Conservation (phyloP, 1,139 yeast species). For the Arxiozyma heterogenica region DNA sequence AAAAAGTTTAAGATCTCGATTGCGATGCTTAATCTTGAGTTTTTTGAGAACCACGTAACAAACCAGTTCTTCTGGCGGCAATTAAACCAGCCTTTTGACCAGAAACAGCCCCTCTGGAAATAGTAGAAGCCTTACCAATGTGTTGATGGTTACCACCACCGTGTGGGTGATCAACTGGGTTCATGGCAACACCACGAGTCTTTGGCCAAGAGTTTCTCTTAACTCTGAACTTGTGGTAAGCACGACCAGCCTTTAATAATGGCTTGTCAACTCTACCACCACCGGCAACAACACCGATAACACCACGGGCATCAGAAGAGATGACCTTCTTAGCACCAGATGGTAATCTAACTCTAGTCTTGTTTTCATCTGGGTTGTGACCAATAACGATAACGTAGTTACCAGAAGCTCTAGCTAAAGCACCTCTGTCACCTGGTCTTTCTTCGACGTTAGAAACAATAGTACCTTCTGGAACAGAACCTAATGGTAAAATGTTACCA, state of each 20-base stretch:
- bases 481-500: constrained; percentile 96
- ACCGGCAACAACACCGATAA: constrained; percentile 98
- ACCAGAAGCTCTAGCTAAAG: constrained; percentile 98
- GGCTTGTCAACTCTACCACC: constrained; percentile 99
- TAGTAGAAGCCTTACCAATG: constrained; percentile 99
- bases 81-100: constrained; percentile 99
- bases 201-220: constrained; percentile 99
- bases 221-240: constrained; percentile 98
- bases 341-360: constrained; percentile 98
- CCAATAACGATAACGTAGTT: constrained; percentile 98
- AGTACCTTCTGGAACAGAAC: constrained; percentile 98
- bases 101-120: constrained; percentile 98
- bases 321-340: constrained; percentile 97
- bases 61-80: constrained; percentile 99
- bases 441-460: constrained; percentile 97
- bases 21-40: constrained; percentile 56
- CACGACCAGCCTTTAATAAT: constrained; percentile 99
- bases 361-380: constrained; percentile 98
- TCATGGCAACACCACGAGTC: constrained; percentile 99
- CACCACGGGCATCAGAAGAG: constrained; percentile 97
- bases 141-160: constrained; percentile 99
- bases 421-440: constrained; percentile 99
- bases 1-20: constrained; percentile 1
- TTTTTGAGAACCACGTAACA: constrained; percentile 99
- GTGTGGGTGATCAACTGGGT: constrained; percentile 99